Base-by-base conservation (phyloP, 768 basidiomycete species). In the Kwoniella pini region DNA sequence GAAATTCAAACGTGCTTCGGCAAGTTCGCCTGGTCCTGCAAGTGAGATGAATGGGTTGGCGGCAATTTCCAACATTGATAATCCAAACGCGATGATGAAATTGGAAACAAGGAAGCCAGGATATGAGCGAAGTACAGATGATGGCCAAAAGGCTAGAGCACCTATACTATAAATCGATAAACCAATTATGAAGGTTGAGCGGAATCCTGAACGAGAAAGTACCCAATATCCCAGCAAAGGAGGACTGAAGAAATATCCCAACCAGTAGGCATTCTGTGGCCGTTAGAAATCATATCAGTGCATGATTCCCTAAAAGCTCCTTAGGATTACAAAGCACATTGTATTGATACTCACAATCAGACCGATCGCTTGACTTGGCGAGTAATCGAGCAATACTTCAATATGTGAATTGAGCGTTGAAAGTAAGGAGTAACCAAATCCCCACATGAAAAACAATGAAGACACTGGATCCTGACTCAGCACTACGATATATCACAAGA, bases 71-170 rank as follows among this genome's bases (percentile, higher is more conserved):
- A 77, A 60, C 9, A 57, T 66, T 4, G 68, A 62, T 15, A 77
- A 55, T 27, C 76, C 76, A 24, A 67, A 51, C 15, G 68, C 67
- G 48, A 71, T 62, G 51, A 77, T 68, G 60, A 74, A 62, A 56
- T 77, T 75, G 36, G 69, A 72, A 38, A 77, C 63, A 62, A 74
- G 67, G 59, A 75, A 71, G 4, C 76, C 76, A 15, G 64, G 48
- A 36, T 70, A 74, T 19, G 66, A 68, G 27, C 31, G 21, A 2
- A 75, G 65, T 19, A 72, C 71, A 3, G 73, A 64, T 15, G 67
- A 65, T 1, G 76, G 76, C 76, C 74, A 77, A 54, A 75, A 77
- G 1, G 72, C 60, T 67, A 77, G 67, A 19, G 76, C 70, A 15
- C 76, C 76, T 22, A 52, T 51, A 6, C 70, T 56, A 52, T 67